A percentile compares a stretch with the other conserved stretches of the same genome.
phyloP scores from a whole-genome alignment of 108 stramenopile genomes.

The Cyclostephanos tholiformis region DNA sequence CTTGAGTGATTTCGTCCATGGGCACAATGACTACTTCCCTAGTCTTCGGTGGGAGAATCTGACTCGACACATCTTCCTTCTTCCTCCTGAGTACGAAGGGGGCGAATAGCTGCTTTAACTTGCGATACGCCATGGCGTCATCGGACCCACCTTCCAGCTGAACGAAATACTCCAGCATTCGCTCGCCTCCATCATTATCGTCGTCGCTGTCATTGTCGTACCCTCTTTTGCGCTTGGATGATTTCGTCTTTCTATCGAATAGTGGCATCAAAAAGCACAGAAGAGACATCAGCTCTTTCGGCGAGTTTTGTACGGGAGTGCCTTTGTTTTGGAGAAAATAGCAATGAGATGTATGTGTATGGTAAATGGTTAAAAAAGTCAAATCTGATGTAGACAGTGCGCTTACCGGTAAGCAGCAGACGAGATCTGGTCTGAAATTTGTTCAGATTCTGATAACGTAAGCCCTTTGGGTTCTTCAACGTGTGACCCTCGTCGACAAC shows the following conservation, averaged over 20 bases:
- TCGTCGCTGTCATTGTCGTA: conserved; percentile 60
- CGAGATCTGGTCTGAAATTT: conserved; percentile 65
- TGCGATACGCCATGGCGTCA: conserved; percentile 61
- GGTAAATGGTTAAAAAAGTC: conserved; percentile 28
- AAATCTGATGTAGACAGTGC: background rate
- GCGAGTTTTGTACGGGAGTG: conserved; percentile 80
- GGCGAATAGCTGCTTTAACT: conserved; percentile 86
- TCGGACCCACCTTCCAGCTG: conserved; percentile 50
- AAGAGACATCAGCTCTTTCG: conserved; percentile 83
- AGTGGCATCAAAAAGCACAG: conserved; percentile 89
- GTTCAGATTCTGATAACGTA: conserved; percentile 73
- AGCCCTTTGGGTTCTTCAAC: conserved; percentile 78
- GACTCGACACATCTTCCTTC: conserved; percentile 85
- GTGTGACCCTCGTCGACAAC: conserved; percentile 83
- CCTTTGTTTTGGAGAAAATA: conserved; percentile 12
- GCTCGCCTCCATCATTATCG: conserved; percentile 60
- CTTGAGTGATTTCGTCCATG: conserved; percentile 33
- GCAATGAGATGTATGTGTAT: background rate
- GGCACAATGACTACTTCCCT: conserved; percentile 40
- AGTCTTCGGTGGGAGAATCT: conserved; percentile 78
- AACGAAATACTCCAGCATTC: conserved; percentile 86
- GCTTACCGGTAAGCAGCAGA: conserved; percentile 70
- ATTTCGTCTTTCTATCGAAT: conserved; percentile 55
- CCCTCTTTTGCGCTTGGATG: conserved; percentile 32
- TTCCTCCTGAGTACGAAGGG: conserved; percentile 91